Base-by-base conservation (phyloP, 1,284 basidiomycete species). In the Tetrapyrgos nigripes region DNA sequence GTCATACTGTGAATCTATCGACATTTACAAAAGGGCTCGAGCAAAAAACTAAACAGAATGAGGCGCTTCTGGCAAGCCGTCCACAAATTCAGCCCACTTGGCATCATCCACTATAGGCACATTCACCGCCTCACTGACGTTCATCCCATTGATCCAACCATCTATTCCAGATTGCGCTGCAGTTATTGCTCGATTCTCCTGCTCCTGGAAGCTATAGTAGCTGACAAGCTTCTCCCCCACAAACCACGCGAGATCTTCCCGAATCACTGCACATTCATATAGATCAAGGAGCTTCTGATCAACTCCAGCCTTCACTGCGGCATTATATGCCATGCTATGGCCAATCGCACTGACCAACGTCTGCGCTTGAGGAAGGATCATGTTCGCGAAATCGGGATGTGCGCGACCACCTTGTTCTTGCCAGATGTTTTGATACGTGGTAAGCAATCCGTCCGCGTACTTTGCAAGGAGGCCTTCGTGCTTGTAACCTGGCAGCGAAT, bases 241-340 rank as follows among this genome's bases (percentile, higher is more conserved):
- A 27, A 63, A 66, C 65, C 65, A 66, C 28, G 52, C 61, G 19
- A 58, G 26, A 43, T 67, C 64, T 13, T 49, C 33, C 47, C 45
- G 58, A 40, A 68, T 58, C 21, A 50, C 54, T 14, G 37, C 53
- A 10, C 64, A 60, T 0, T 64, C 60, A 50, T 66, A 73, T 17
- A 71, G 53, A 11, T 66, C 52, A 26, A 66, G 54, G 21, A 70
- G 47, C 17, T 24, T 8, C 3, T 40, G 40, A 27, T 27, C 11
- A 19, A 54, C 52, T 57, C 56, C 1, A 80, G 59, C 3, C 0
- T 63, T 66, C 29, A 74, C 62, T 0, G 80, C 80, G 0, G 80
- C 78, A n/a, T 82, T 81, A 62, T 80, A 82, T 9, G 80, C 78
- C 68, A 83, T 77, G 2, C 79, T 74, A 61, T 79, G 73, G 3